These are phyloP conservation scores for Rhodotorula paludigena DNA, from an alignment of 768 basidiomycete genomes.

Conservation along the genomic window DNA sequence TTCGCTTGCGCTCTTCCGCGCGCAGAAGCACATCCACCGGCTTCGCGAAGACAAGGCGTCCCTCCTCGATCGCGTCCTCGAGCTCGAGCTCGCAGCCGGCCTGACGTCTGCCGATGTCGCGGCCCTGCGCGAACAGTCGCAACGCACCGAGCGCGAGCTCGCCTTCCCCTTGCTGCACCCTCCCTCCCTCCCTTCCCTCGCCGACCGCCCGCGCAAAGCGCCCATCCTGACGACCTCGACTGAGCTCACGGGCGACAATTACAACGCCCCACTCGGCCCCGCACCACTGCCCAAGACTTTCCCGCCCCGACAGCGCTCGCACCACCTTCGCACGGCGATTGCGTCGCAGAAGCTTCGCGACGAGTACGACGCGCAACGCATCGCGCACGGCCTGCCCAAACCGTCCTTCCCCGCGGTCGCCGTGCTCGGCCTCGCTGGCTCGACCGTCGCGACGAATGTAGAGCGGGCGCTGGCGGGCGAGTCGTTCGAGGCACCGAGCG, in stretches of 20 bases:
- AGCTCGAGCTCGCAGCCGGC: conserved; percentile 33
- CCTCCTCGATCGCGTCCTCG: conserved; percentile 37
- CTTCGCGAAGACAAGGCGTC: conserved; percentile 59
- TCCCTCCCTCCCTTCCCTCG: conserved; percentile 20
- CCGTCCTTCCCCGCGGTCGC: conserved; percentile 26
- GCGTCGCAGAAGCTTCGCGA: conserved; percentile 29
- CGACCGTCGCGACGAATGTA: conserved; percentile 22
- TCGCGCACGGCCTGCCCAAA: conserved; percentile 9
- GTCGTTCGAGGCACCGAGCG: background rate
- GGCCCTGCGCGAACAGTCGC: background rate
- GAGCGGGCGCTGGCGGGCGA: conserved; percentile 33
- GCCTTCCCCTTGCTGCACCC: conserved; percentile 34
- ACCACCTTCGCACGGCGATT: conserved; percentile 19
- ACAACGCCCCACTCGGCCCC: conserved; percentile 21
- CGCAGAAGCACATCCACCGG: conserved; percentile 61
- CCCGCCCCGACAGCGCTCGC: conserved; percentile 26
- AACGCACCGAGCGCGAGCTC: conserved; percentile 16
- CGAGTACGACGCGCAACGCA: conserved; percentile 16
- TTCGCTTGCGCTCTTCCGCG: conserved; percentile 56
- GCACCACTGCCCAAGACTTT: conserved; percentile 6
- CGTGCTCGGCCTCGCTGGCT: conserved; percentile 25
- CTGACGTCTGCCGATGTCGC: conserved; percentile 25
- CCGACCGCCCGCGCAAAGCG: conserved; percentile 17
- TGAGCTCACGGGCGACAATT: conserved; percentile 22
- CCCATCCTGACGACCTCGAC: conserved; percentile 24